A percentile compares a stretch with the other conserved stretches of the same genome.
Evolutionary conservation across 805 yeast genomes (phyloP).

Genomic region (Ogataea nonfermentans): DNA sequence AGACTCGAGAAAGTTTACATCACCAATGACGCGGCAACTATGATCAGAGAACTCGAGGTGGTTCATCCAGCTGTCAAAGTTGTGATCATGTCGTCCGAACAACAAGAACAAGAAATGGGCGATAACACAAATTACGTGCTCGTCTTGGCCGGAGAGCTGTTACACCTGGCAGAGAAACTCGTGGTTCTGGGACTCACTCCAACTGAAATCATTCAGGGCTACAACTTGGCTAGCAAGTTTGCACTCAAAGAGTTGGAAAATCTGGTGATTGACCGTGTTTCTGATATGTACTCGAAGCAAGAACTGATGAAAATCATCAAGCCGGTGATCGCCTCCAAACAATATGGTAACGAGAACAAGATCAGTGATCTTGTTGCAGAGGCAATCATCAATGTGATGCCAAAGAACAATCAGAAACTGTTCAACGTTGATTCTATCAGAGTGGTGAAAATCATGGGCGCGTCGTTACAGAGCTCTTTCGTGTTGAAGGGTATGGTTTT

Average conservation of each 20-base stretch:
- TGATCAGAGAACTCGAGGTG: slow-evolving; percentile 87
- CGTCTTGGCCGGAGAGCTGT: slow-evolving; percentile 87
- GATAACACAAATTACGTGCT: slow-evolving; percentile 92
- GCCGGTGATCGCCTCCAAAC: slow-evolving; percentile 91
- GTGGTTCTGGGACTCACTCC: slow-evolving; percentile 84
- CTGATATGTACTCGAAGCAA: slow-evolving; percentile 50
- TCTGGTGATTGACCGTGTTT: slow-evolving; percentile 59
- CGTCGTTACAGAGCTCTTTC: slow-evolving; percentile 65
- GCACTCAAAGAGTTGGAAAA: slow-evolving; percentile 67
- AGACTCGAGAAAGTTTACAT: slow-evolving; percentile 80
- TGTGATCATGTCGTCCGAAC: slow-evolving; percentile 93
- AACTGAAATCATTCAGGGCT: slow-evolving; percentile 91
- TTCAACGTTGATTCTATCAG: slow-evolving; percentile 94
- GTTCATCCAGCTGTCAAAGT: slow-evolving; percentile 97
- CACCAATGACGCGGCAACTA: slow-evolving; percentile 98
- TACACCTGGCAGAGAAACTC: slow-evolving; percentile 82
- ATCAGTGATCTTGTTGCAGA: slow-evolving; percentile 78
- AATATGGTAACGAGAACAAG: slow-evolving; percentile 81
- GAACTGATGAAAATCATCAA: slow-evolving; percentile 71
- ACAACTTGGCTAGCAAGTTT: slow-evolving; percentile 77
- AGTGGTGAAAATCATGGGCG: slow-evolving; percentile 96
- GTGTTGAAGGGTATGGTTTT: slow-evolving; percentile 98
- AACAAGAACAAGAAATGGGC: slow-evolving; percentile 97
- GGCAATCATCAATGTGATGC: slow-evolving; percentile 76
- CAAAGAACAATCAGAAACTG: slow-evolving; percentile 56